Evolutionary conservation across 225 moss, liverwort and hornwort species (phyloP), one percentile per base, ranked within the genome.

Genomic region (Sphagnum tenellum): DNA sequence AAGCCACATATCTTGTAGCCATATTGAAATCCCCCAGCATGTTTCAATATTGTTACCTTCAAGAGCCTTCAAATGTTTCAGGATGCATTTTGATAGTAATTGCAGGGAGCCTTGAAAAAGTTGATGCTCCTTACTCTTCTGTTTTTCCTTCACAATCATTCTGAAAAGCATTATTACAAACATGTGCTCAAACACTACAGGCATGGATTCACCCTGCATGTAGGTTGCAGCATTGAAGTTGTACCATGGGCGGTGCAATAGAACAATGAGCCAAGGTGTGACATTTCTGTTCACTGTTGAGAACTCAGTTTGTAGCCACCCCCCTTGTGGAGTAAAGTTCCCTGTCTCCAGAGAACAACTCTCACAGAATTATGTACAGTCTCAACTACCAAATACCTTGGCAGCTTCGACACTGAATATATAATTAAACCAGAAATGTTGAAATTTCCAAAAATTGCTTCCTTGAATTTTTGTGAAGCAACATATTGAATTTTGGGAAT

Each of bases 221-320:
- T 78, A 82, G 69, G 78, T 78, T 51, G 64, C 63, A 53, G 74
- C 66, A 57, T 76, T 78, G 48, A 72, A 78, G 65, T 78, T 82
- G 63, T 82, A 82, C 82, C 82, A 82, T n/a, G 82, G 82, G 45
- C 73, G 56, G 64, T 82, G 82, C 11, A 72, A 70, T 44, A 82
- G 44, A 48, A 82, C 72, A 57, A 82, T 59, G n/a, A 82, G 75
- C 82, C 82, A 82, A 3, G 82, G 82, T 63, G 82, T 78, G 44
- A 82, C 66, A 3, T 72, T 66, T 64, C 82, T 68, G 60, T 82
- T 50, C 7, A 82, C 78, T 12, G 8, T 14, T 5, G 49, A 46
- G 47, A 82, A 67, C 69, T 82, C 82, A 5, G 5, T 13, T 78
- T 82, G 72, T 58, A 59, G 52, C 64, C 67, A 73, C 47, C 48